Percentiles rank a stretch among this genome's conserved stretches.
These are phyloP conservation scores for Suillus spraguei DNA, from an alignment of 768 basidiomycete species.

Conservation along the genomic window DNA sequence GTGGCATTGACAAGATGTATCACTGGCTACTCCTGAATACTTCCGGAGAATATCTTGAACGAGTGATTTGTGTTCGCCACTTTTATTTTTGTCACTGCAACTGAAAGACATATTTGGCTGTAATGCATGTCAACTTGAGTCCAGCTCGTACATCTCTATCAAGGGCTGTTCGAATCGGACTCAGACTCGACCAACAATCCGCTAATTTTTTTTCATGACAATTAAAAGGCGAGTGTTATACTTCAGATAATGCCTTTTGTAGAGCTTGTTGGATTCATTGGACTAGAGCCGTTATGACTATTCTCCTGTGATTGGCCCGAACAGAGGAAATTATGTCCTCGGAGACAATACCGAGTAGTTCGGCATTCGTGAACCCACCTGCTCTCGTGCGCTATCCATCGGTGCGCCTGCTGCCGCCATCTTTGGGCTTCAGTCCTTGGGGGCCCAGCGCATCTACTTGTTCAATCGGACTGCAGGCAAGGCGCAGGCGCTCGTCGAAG, in stretches of 20 bases:
- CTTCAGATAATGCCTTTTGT: background rate
- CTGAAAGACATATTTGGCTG: background rate
- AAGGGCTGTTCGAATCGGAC: background rate
- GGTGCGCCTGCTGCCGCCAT: conserved; percentile 86
- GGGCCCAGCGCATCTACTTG: conserved; percentile 73
- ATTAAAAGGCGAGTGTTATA: background rate
- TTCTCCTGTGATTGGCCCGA: too few relatives aligned
- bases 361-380: too few relatives aligned
- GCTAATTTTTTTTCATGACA: background rate
- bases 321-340: too few relatives aligned
- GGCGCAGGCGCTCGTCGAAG: conserved; percentile 65
- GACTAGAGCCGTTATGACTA: too few relatives aligned
- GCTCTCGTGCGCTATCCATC: too few relatives aligned
- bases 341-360: too few relatives aligned
- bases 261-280: too few relatives aligned
- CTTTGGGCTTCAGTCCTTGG: conserved; percentile 78
- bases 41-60: too few relatives aligned
- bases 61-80: background rate
- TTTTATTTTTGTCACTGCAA: background rate
- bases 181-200: background rate
- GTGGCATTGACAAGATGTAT: too few relatives aligned
- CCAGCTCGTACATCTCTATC: background rate
- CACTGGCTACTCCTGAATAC: too few relatives aligned
- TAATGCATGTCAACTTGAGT: background rate
- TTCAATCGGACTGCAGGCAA: conserved; percentile 83